Percentiles rank a stretch among this genome's conserved stretches.
Conservation (phyloP, 2,329 filamentous ascomycete genomes). For the Macrophomina phaseolina region DNA sequence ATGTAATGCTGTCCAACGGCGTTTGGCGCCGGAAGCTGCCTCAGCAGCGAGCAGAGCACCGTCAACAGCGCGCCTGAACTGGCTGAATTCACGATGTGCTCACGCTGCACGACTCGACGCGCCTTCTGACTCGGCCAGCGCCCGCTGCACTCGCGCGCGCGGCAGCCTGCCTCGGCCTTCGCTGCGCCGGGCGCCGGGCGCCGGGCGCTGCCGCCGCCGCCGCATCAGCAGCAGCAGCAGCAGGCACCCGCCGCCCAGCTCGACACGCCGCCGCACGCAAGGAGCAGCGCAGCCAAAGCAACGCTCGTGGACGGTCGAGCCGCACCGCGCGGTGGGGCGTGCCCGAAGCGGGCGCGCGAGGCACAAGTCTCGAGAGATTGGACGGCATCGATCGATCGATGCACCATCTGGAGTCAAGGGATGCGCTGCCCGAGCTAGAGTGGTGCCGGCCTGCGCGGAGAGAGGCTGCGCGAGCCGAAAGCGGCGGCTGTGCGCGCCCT, state of each 20-base stretch:
- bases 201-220: too few species aligned
- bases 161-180: constrained; percentile 12
- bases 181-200: constrained; percentile 1
- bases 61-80: constrained; percentile 13
- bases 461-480: constrained; percentile 25
- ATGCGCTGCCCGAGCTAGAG: constrained; percentile 21
- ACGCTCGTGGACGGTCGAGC: constrained; percentile 23
- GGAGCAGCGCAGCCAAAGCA: constrained; percentile 5
- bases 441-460: constrained; percentile 18
- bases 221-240: too few species aligned
- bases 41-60: neutral
- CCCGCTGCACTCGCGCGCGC: neutral
- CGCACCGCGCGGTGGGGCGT: constrained; percentile 24
- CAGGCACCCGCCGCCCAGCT: neutral
- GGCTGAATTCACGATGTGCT: constrained; percentile 8
- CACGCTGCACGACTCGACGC: constrained; percentile 18
- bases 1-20: constrained; percentile 25
- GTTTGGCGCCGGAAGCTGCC: constrained; percentile 24
- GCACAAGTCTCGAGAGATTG: constrained; percentile 19
- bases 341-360: constrained; percentile 26
- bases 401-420: constrained; percentile 21
- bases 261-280: constrained; percentile 15
- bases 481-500: constrained; percentile 16
- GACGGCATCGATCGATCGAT: constrained; percentile 28
- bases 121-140: constrained; percentile 5